phyloP scores from a whole-genome alignment of 768 basidiomycete genomes.

The Russula sp. region DNA sequence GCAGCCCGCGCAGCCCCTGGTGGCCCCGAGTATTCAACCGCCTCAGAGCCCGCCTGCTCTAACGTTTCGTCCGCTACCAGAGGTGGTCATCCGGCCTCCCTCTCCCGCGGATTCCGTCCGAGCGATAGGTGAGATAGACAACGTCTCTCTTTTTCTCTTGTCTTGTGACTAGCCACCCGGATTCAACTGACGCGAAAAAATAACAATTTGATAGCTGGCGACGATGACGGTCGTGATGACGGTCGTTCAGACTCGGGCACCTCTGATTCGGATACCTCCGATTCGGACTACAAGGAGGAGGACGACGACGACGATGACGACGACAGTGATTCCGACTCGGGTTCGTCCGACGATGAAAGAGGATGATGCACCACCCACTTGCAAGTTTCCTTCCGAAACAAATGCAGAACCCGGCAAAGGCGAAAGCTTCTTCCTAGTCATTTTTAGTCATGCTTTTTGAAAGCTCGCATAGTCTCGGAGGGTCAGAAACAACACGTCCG shows the following conservation, averaged over 20 bases:
- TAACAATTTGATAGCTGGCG: background rate
- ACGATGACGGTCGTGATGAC: background rate
- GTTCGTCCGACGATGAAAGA: slow-evolving; percentile 2
- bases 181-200: background rate
- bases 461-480: too few relatives aligned
- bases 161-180: background rate
- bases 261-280: background rate
- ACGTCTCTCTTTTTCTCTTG: background rate
- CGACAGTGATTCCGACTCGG: slow-evolving; percentile 4
- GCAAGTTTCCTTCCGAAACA: background rate
- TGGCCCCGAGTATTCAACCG: background rate
- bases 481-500: background rate
- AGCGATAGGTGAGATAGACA: background rate
- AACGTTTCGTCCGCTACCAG: background rate
- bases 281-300: background rate
- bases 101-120: background rate
- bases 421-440: background rate
- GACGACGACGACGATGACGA: background rate
- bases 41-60: background rate
- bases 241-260: background rate
- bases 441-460: background rate
- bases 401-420: background rate
- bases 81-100: background rate
- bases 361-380: background rate
- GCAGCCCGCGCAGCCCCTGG: background rate